Conservation (phyloP, 2,329 filamentous ascomycete species). For the Aspergillus uvarum region DNA sequence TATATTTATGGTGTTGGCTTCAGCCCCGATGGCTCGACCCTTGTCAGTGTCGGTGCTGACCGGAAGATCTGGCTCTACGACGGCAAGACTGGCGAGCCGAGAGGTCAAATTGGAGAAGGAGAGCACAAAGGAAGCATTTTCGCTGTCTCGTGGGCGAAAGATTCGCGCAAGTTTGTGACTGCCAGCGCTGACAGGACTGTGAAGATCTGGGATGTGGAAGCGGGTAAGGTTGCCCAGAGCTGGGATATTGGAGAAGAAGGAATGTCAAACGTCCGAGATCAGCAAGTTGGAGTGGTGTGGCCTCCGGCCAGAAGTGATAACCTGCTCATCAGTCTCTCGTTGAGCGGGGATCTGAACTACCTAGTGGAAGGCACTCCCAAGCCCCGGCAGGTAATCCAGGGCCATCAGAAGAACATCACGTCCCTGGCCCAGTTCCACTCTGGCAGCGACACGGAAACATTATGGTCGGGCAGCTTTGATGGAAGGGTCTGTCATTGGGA, state of each 20-base stretch:
- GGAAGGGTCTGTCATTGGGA: conserved; percentile 87
- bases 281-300: conserved; percentile 94
- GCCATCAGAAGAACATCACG: conserved; percentile 90
- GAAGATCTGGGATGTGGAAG: conserved; percentile 87
- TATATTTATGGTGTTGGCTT: conserved; percentile 88
- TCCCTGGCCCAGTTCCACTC: conserved; percentile 62
- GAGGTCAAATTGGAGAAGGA: conserved; percentile 65
- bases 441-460: conserved; percentile 53
- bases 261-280: conserved; percentile 69
- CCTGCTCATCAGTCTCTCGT: conserved; percentile 83
- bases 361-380: conserved; percentile 68
- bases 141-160: conserved; percentile 82
- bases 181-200: conserved; percentile 93
- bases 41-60: conserved; percentile 92
- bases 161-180: conserved; percentile 83
- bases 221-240: conserved; percentile 71
- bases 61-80: conserved; percentile 91
- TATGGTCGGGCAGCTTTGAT: conserved; percentile 92
- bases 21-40: conserved; percentile 76
- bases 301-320: conserved; percentile 78
- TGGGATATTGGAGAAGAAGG: conserved; percentile 83
- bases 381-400: conserved; percentile 72
- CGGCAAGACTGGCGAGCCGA: conserved; percentile 87
- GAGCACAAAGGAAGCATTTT: conserved; percentile 94
- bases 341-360: conserved; percentile 89